Conservation (phyloP, 305 asterid genomes). For the Fraxinus sp. region DNA sequence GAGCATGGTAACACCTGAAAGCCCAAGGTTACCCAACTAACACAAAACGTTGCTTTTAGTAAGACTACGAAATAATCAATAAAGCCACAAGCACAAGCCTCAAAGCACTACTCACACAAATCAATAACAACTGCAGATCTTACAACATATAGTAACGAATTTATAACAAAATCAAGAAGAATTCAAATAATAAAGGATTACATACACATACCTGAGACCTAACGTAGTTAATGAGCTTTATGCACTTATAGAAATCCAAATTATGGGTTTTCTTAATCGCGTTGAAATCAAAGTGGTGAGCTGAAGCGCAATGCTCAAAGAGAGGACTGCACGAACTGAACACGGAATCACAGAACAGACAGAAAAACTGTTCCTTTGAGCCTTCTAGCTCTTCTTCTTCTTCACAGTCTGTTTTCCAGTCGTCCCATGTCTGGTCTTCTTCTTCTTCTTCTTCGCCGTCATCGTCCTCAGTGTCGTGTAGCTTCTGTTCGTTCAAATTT, state of each 20-base stretch:
- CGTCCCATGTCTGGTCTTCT: constrained; percentile 70
- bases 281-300: constrained; percentile 59
- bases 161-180: neutral
- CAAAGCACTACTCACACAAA: neutral
- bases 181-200: neutral
- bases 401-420: constrained; percentile 56
- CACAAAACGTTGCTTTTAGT: neutral
- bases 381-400: constrained; percentile 40
- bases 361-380: constrained; percentile 38
- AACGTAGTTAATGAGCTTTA: constrained; percentile 78
- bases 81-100: neutral
- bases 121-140: neutral
- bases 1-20: neutral
- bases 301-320: constrained; percentile 66
- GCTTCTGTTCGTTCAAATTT: constrained; percentile 8
- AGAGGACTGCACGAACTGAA: constrained; percentile 46
- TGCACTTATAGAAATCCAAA: constrained; percentile 78
- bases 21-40: neutral
- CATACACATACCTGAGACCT: constrained; percentile 64
- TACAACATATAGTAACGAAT: neutral
- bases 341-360: constrained; percentile 70
- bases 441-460: constrained; percentile 43
- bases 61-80: neutral
- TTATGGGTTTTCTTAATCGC: constrained; percentile 42
- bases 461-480: constrained; percentile 31